Conservation (phyloP, 352 stramenopile genomes). For the Phytopythium oedochilum region DNA sequence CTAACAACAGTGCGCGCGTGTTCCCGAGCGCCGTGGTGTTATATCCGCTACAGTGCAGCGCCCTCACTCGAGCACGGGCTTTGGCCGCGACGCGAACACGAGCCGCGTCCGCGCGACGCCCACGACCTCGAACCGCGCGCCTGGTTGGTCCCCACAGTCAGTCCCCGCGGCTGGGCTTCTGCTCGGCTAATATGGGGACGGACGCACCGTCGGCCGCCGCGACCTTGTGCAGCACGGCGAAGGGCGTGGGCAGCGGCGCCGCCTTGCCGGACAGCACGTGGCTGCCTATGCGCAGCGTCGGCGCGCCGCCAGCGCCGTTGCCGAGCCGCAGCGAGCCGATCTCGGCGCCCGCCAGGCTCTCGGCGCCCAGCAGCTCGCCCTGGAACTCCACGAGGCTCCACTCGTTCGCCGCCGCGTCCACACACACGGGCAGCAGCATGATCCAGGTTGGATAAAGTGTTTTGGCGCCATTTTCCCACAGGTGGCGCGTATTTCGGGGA, state of each 20-base stretch:
- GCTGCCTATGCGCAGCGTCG: constrained; percentile 80
- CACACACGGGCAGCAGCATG: constrained; percentile 68
- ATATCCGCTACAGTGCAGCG: too few relatives aligned
- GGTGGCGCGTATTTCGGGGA: too few relatives aligned
- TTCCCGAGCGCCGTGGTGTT: too few relatives aligned
- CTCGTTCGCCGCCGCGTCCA: constrained; percentile 57
- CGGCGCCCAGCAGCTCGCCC: constrained; percentile 52
- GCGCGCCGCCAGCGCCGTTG: constrained; percentile 41
- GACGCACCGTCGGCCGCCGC: not conserved
- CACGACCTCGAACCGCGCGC: constrained; percentile 64
- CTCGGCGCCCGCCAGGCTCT: constrained; percentile 34
- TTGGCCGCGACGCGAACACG: constrained; percentile 69
- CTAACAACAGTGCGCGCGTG: too few relatives aligned
- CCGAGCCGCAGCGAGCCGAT: constrained; percentile 69
- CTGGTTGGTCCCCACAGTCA: not conserved
- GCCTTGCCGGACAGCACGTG: constrained; percentile 77
- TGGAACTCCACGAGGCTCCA: constrained; percentile 86
- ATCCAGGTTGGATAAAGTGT: too few relatives aligned
- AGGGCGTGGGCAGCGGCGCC: constrained; percentile 58
- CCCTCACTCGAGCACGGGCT: constrained; percentile 52
- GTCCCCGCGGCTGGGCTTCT: too few relatives aligned
- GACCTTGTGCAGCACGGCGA: constrained; percentile 71
- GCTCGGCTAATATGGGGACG: too few relatives aligned
- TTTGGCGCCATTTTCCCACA: constrained; percentile 20
- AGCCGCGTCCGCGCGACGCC: constrained; percentile 75